phyloP scores from a whole-genome alignment of 352 stramenopile species.

The Albugo laibachii region DNA sequence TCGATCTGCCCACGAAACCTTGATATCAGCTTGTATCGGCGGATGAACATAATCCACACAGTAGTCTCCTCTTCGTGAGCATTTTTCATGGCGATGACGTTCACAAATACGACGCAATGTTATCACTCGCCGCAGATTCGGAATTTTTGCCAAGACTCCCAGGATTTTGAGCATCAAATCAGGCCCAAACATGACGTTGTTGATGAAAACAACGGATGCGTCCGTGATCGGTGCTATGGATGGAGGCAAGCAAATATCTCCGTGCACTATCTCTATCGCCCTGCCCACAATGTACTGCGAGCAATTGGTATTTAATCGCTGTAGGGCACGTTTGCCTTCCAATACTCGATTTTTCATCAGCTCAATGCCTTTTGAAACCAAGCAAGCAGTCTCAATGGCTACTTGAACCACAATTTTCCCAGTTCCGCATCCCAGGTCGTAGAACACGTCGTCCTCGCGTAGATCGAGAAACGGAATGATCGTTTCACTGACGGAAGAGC shows the following conservation, averaged over 20 bases:
- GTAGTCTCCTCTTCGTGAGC: constrained; percentile 22
- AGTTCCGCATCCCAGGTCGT: constrained; percentile 62
- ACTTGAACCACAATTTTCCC: constrained; percentile 65
- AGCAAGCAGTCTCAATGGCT: constrained; percentile 43
- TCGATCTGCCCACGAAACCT: constrained; percentile 65
- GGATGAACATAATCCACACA: constrained; percentile 57
- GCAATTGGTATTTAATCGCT: constrained; percentile 19
- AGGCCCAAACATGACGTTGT: constrained; percentile 69
- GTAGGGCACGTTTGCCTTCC: constrained; percentile 30
- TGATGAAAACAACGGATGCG: constrained; percentile 72
- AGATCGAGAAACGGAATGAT: constrained; percentile 50
- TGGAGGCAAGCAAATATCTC: constrained; percentile 49
- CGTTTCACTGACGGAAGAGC: constrained; percentile 33
- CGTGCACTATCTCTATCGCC: constrained; percentile 36
- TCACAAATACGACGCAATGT: constrained; percentile 66
- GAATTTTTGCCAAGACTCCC: constrained; percentile 33
- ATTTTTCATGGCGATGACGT: constrained; percentile 45
- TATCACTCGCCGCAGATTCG: constrained; percentile 39
- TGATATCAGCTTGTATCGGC: constrained; percentile 37
- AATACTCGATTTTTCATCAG: constrained; percentile 69
- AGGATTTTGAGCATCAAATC: constrained; percentile 55
- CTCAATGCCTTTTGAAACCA: constrained; percentile 49
- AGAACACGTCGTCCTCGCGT: constrained; percentile 51
- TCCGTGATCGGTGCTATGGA: constrained; percentile 31
- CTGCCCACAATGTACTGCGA: constrained; percentile 25